Evolutionary conservation across 2,329 filamentous ascomycete species (phyloP).

Genomic region (Harringtonia aguacate): DNA sequence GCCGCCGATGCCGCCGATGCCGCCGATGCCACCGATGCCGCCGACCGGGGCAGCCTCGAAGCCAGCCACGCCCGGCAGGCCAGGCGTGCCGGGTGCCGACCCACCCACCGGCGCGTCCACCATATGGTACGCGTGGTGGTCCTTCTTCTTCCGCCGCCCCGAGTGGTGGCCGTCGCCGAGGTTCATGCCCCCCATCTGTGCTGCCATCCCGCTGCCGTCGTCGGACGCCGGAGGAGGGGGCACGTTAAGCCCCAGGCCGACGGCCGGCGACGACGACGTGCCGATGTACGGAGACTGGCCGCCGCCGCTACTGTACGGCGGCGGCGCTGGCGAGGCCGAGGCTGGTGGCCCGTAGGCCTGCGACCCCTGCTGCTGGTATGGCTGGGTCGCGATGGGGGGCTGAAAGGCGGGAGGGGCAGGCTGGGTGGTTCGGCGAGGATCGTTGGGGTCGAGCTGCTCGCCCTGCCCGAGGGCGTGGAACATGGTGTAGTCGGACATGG

Average conservation of each 20-base stretch:
- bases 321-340: slow-evolving; percentile 12
- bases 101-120: slow-evolving; percentile 62
- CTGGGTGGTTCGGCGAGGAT: slow-evolving; percentile 35
- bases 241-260: slow-evolving; percentile 14
- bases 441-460: slow-evolving; percentile 38
- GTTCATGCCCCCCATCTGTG: slow-evolving; percentile 70
- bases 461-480: slow-evolving; percentile 41
- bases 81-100: slow-evolving; percentile 23
- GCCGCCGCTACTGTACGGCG: slow-evolving; percentile 28
- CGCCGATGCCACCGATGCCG: neutral
- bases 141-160: slow-evolving; percentile 75
- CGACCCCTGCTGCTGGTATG: slow-evolving; percentile 34
- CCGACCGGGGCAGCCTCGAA: neutral
- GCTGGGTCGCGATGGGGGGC: slow-evolving; percentile 40
- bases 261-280: slow-evolving; percentile 15
- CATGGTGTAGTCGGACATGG: slow-evolving; percentile 33
- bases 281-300: slow-evolving; percentile 17
- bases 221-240: slow-evolving; percentile 20
- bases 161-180: slow-evolving; percentile 46
- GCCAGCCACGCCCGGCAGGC: slow-evolving; percentile 22
- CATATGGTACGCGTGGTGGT: slow-evolving; percentile 84
- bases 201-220: slow-evolving; percentile 41
- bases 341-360: slow-evolving; percentile 2
- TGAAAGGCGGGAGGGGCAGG: slow-evolving; percentile 33
- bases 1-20: neutral